Evolutionary conservation across 257 asterid species (phyloP).

Genomic region (Solanum etuberosum): DNA sequence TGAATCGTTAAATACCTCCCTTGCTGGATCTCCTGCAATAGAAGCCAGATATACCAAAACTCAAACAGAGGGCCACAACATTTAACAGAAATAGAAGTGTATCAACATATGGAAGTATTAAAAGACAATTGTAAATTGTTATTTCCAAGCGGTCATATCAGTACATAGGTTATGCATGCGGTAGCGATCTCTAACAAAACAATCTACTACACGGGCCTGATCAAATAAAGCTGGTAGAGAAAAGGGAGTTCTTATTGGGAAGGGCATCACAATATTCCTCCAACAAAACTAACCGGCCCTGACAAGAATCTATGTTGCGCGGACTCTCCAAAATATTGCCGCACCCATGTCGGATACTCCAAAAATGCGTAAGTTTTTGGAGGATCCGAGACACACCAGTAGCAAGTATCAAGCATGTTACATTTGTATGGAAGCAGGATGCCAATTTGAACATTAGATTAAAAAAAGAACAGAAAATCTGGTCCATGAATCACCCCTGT

Average conservation of each 20-base stretch:
- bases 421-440: neutral
- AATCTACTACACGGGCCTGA: neutral
- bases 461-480: neutral
- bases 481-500: neutral
- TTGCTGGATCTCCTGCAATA: constrained; percentile 64
- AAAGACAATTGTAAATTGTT: neutral
- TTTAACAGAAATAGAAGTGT: neutral
- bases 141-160: neutral
- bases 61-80: neutral
- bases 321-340: too few species aligned
- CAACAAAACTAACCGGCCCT: neutral
- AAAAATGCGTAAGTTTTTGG: too few species aligned
- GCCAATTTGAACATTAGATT: neutral
- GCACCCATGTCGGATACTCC: too few species aligned
- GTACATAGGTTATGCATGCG: neutral
- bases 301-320: too few species aligned
- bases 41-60: neutral
- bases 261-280: neutral
- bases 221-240: neutral
- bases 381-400: neutral
- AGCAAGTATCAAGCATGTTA: neutral
- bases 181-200: neutral
- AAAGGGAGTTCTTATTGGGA: neutral
- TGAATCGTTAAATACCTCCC: constrained; percentile 69
- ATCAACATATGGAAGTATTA: neutral